Evolutionary conservation across 139 green algal genomes (phyloP).

Genomic region (Asterochloris sp.): DNA sequence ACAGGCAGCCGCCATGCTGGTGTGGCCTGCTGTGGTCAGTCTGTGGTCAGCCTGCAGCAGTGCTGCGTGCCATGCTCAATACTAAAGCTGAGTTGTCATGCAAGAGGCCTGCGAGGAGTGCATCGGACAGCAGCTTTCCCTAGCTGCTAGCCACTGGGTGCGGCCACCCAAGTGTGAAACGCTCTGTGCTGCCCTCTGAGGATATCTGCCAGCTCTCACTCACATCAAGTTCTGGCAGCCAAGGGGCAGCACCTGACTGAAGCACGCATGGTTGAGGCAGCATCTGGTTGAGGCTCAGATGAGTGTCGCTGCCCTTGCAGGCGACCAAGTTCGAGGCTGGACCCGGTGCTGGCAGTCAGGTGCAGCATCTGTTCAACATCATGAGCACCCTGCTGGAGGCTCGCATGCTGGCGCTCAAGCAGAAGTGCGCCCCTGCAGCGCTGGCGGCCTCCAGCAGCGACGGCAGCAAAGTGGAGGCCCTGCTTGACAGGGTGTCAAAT

Average conservation of each 20-base stretch:
- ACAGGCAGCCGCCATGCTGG: neutral
- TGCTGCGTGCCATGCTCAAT: too few species aligned
- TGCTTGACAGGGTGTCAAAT: neutral
- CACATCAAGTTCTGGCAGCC: too few species aligned
- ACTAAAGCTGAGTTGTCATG: too few species aligned
- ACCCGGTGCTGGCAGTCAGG: neutral
- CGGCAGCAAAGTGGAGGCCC: neutral
- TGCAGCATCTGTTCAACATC: slow-evolving; percentile 18
- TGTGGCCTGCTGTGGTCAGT: too few species aligned
- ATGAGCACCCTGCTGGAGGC: slow-evolving; percentile 9
- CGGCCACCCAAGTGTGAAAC: too few species aligned
- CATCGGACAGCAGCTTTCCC: neutral
- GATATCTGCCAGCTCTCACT: too few species aligned
- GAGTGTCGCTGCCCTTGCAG: neutral
- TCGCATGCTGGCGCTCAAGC: slow-evolving; percentile 2
- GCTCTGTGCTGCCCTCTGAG: too few species aligned
- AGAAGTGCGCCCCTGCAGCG: slow-evolving; percentile 12
- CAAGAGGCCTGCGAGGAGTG: too few species aligned
- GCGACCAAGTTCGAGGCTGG: slow-evolving; percentile 2
- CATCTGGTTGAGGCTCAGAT: too few species aligned
- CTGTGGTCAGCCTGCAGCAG: too few species aligned
- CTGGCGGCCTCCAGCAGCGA: neutral
- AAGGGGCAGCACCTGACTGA: too few species aligned
- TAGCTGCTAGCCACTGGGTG: neutral
- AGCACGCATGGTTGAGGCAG: too few species aligned